Base-by-base conservation (phyloP, 805 yeast species). In the Nematodospora valgi region DNA sequence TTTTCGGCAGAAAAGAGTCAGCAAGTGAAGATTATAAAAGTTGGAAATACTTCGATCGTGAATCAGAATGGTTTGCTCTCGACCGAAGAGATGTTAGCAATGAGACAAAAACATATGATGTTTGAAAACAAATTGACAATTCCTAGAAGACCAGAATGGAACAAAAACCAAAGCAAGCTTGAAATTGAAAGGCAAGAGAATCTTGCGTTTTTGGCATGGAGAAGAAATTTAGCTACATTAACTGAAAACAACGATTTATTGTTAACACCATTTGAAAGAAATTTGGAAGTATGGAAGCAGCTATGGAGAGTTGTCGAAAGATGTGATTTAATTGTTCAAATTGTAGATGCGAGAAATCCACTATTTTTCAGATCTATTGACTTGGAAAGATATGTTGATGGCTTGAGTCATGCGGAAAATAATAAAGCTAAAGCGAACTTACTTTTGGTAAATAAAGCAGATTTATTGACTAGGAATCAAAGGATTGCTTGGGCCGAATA, bases 301-400 rank as follows among this genome's bases (percentile, higher is more conserved):
- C 68, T 93, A 46, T 93, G 98, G 98, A 77, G 98, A 64, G 98
- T 93, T 28, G 85, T 88, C 16, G 98, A 93, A 60, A 78, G 98
- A 54, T 86, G 93, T 16, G 96, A 91, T 59, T 70, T 93, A 49
- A 78, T 93, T 25, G 97, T 93, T 5, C 98, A 93, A 58, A 93
- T 93, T 66, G 98, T 93, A 19, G 98, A 93, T 65, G 98, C 97
- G 9, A 76, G 98, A 62, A 88, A 86, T 55, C 98, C 98, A 4
- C 63, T 89, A 39, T 69, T 87, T 41, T 93, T 87, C 67, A 75
- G 98, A 56, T 88, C 96, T 2, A 76, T 76, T 17, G 98, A 93
- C 63, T 72, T 86, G 53, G 98, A 86, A 46, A 70, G 62, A 16
- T 93, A 93, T 53, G 97, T 88, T 14, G 68, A 73, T 37, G 95